These are phyloP conservation scores for Polytrichum commune DNA, from an alignment of 225 moss, liverwort and hornwort genomes.

Conservation along the genomic window DNA sequence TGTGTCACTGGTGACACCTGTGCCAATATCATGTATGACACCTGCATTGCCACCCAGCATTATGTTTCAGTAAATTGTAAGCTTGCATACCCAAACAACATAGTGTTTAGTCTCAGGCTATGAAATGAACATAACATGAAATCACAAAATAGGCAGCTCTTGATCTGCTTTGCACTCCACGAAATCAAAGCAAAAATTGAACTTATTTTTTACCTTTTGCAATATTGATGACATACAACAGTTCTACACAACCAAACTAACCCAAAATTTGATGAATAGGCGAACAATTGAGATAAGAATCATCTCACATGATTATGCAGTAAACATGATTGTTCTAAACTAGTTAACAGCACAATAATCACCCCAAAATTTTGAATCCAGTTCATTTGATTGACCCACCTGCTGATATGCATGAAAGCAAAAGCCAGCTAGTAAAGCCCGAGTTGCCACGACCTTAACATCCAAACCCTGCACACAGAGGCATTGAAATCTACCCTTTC, in stretches of 20 bases:
- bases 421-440: constrained; percentile 82
- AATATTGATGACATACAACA: too few species aligned
- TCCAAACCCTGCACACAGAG: constrained; percentile 56
- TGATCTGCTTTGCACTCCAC: too few species aligned
- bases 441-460: constrained; percentile 72
- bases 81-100: neutral
- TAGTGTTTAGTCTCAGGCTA: too few species aligned
- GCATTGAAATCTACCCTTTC: neutral
- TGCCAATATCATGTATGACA: constrained; percentile 91
- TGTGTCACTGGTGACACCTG: constrained; percentile 96
- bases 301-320: neutral
- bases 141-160: too few species aligned
- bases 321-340: too few species aligned
- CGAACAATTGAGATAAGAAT: too few species aligned
- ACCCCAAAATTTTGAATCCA: too few species aligned
- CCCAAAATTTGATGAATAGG: too few species aligned
- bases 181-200: too few species aligned
- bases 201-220: too few species aligned
- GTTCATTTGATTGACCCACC: constrained; percentile 17
- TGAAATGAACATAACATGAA: too few species aligned
- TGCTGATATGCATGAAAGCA: constrained; percentile 99
- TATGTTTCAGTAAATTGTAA: neutral
- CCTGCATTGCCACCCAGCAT: constrained; percentile 29
- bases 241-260: neutral
- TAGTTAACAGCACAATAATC: too few species aligned